Conservation (phyloP, 225 moss, liverwort and hornwort species). For the Asterella californica region DNA sequence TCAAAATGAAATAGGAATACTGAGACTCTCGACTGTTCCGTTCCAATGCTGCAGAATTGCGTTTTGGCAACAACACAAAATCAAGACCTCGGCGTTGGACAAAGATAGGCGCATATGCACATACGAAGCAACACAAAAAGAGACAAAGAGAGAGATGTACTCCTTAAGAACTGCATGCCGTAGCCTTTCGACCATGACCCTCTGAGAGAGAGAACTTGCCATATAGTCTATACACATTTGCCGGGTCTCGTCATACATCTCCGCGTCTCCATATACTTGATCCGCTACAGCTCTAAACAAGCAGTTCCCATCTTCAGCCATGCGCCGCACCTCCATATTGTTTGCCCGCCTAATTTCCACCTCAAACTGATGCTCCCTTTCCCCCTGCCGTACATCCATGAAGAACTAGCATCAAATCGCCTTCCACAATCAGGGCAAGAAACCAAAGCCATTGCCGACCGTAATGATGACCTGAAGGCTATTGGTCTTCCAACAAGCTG, state of each 20-base stretch:
- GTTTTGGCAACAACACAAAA: neutral
- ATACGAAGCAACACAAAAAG: neutral
- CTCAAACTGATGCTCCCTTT: conserved; percentile 94
- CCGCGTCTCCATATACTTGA: conserved; percentile 95
- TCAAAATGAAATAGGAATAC: neutral
- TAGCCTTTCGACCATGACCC: no score
- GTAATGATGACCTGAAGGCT: neutral
- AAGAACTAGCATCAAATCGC: neutral
- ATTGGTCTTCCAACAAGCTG: neutral
- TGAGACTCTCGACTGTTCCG: neutral
- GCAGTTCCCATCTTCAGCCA: conserved; percentile 96
- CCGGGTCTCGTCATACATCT: conserved; percentile 96
- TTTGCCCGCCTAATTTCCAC: conserved; percentile 75
- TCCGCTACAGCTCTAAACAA: conserved; percentile 91
- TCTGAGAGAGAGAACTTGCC: conserved; percentile 41
- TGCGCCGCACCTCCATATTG: conserved; percentile 83
- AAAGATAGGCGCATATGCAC: neutral
- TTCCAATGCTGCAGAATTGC: neutral
- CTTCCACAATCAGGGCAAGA: neutral
- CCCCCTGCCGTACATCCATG: conserved; percentile 51
- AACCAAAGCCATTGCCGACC: neutral
- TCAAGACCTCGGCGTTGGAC: no score
- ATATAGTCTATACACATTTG: conserved; percentile 99
- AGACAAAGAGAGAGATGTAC: neutral
- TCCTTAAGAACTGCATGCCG: neutral